These are phyloP conservation scores for Solanum pinnatisectum DNA, from an alignment of 257 asterid genomes.

Conservation along the genomic window DNA sequence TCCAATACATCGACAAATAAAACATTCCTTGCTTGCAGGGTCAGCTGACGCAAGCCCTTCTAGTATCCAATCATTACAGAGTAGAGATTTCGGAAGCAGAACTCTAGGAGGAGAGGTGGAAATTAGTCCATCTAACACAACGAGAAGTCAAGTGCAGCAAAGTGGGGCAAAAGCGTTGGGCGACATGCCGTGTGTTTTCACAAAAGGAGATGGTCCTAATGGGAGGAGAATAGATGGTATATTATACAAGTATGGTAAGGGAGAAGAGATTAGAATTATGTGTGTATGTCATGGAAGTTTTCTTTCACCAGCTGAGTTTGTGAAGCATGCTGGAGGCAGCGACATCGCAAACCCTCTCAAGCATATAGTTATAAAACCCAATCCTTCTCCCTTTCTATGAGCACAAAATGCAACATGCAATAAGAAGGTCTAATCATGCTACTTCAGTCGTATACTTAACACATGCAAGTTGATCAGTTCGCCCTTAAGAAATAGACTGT, in stretches of 20 bases:
- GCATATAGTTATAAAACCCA: conserved; percentile 79
- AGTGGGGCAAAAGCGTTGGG: conserved; percentile 15
- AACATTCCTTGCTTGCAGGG: not conserved
- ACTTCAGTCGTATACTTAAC: no score
- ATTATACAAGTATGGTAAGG: conserved; percentile 71
- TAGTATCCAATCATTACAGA: conserved; percentile 41
- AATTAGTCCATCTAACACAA: conserved; percentile 19
- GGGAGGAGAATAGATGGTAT: conserved; percentile 82
- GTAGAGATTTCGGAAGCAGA: conserved; percentile 12
- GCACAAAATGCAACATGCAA: not conserved
- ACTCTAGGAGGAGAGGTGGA: conserved; percentile 16
- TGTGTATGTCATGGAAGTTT: conserved; percentile 88
- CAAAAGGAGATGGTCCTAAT: conserved; percentile 75
- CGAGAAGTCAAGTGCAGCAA: conserved; percentile 12
- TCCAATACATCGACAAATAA: not conserved
- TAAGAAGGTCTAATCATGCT: no score
- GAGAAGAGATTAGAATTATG: conserved; percentile 83
- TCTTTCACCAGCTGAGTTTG: conserved; percentile 79
- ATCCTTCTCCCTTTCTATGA: conserved; percentile 40
- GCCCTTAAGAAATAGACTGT: no score
- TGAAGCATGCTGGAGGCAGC: conserved; percentile 79
- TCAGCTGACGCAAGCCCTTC: conserved; percentile 42
- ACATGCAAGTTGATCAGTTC: no score
- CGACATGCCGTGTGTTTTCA: conserved; percentile 91
- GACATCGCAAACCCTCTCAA: conserved; percentile 60